A percentile compares a stretch with the other conserved stretches of the same genome.
phyloP scores from a whole-genome alignment of 371 early-diverging fungal genomes.

The Coemansia sp. region DNA sequence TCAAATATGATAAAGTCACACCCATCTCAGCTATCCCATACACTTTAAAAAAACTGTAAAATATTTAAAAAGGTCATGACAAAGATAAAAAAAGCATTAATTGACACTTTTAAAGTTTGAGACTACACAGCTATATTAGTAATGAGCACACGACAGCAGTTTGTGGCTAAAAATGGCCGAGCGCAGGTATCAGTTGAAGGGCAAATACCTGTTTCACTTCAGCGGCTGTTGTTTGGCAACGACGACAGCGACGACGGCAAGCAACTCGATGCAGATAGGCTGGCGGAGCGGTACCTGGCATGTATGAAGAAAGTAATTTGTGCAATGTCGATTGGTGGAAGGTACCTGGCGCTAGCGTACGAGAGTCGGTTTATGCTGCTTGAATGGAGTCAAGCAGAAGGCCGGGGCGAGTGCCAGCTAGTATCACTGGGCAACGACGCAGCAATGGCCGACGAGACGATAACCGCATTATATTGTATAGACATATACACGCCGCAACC shows the following conservation, averaged over 20 bases:
- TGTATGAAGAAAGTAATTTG: slow-evolving; percentile 9
- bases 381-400: background rate
- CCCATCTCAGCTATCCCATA: no score
- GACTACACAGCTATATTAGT: background rate
- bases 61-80: no score
- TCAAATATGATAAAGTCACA: no score
- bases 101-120: background rate
- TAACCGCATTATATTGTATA: slow-evolving; percentile 36
- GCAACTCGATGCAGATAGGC: background rate
- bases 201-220: slow-evolving; percentile 21
- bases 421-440: slow-evolving; percentile 41
- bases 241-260: background rate
- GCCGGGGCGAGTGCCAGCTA: slow-evolving; percentile 14
- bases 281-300: background rate
- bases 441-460: slow-evolving; percentile 19
- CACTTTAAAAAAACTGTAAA: no score
- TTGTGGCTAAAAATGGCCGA: slow-evolving; percentile 25
- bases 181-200: slow-evolving; percentile 8
- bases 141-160: background rate
- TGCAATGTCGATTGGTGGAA: slow-evolving; percentile 25
- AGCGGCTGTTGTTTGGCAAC: slow-evolving; percentile 29
- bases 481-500: slow-evolving; percentile 13
- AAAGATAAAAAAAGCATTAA: background rate
- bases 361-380: slow-evolving; percentile 34
- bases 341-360: slow-evolving; percentile 24